Percentiles rank a stretch among this genome's conserved stretches.
Evolutionary conservation across 2,329 filamentous ascomycete genomes (phyloP).

Genomic region (Emericellopsis cladophorae): DNA sequence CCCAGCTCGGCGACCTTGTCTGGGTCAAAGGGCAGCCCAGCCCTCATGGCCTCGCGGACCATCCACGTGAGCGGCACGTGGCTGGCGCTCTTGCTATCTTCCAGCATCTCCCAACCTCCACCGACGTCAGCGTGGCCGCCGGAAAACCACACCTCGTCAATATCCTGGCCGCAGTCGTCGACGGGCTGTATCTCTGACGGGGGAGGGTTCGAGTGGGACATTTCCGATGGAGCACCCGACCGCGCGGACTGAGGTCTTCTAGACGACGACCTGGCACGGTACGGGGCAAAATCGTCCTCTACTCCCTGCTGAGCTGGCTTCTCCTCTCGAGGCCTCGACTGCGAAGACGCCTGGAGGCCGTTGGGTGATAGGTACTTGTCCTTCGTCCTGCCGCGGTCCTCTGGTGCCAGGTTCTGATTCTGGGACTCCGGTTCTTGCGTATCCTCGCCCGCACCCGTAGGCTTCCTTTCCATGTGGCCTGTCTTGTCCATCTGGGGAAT

Average conservation of each 20-base stretch:
- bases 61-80: slow-evolving; percentile 62
- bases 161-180: slow-evolving; percentile 47
- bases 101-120: slow-evolving; percentile 55
- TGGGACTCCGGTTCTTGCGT: background rate
- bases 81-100: slow-evolving; percentile 47
- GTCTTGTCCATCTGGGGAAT: background rate
- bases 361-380: background rate
- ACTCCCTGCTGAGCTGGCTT: background rate
- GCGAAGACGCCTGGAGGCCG: background rate
- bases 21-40: slow-evolving; percentile 58
- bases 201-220: slow-evolving; percentile 10
- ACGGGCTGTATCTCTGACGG: slow-evolving; percentile 14
- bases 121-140: slow-evolving; percentile 71
- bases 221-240: slow-evolving; percentile 9
- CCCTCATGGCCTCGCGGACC: slow-evolving; percentile 44
- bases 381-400: background rate
- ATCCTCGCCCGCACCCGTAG: background rate
- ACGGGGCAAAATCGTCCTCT: slow-evolving; percentile 21
- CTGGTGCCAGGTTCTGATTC: background rate
- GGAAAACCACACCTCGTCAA: slow-evolving; percentile 71
- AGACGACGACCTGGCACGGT: slow-evolving; percentile 25
- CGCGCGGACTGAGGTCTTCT: slow-evolving; percentile 10
- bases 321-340: background rate
- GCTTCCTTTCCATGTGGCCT: too few relatives aligned
- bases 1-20: slow-evolving; percentile 55